Evolutionary conservation across 2,329 filamentous ascomycete genomes (phyloP), one percentile per base, ranked within the genome.

Genomic region (Hypoxylon sp.): DNA sequence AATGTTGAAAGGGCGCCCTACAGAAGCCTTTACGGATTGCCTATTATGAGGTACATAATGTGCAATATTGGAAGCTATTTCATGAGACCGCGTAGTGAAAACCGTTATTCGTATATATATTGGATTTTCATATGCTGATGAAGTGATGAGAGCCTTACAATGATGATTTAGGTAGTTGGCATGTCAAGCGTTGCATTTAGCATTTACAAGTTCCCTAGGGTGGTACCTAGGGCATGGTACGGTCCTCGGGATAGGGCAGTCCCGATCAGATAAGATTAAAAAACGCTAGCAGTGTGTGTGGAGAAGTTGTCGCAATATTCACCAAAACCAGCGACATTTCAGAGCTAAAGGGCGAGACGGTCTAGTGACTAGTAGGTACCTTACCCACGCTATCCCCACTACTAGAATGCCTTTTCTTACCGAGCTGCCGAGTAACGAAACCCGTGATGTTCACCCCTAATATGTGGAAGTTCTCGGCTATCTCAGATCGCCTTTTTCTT

Each of bases 211-310:
- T 30, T 30, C 28, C 28, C 23, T 23, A 23, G 23, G 23, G 23
- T 2, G 2, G 23, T 2, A 28, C 25, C 3, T 28, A 28, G 6
- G 3, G 23, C 5, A 25, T 2, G 25, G 25, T 3, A 25, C 25
- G 25, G 25, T 25, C 4, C 25, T 25, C 6, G 25, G 25, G 25
- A 25, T 25, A 25, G 25, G 25, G 45, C 10, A 48, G 45, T 28
- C 13, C 21, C n/a, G 58, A 53, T 28, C 36, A 38, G 28, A 52
- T 52, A 46, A 52, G 48, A 46, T 25, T 43, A 46, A 45, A 13
- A 43, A 21, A 10, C 28, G 14, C 58, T 48, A 53, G 17, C 7
- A 25, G 28, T 7, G 25, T 1, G 25, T 5, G 25, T 5, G 25
- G 28, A 7, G 5, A 1, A 30, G 28, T 30, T 32, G 25, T 30